These are phyloP conservation scores for Aaosphaeria arxii DNA, from an alignment of 2,329 filamentous ascomycete species.

Conservation along the genomic window DNA sequence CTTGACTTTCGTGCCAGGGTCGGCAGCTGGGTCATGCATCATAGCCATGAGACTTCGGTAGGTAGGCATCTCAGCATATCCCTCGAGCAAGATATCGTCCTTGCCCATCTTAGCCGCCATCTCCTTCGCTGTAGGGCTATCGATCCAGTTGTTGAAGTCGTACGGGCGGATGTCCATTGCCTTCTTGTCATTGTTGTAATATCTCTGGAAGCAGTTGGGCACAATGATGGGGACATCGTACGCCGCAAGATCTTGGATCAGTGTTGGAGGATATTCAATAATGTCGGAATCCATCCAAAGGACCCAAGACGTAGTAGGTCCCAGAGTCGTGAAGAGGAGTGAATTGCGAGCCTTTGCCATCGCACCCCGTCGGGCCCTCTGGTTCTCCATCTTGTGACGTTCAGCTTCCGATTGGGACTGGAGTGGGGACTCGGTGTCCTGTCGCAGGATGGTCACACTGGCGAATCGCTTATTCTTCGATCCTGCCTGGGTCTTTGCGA, in stretches of 20 bases:
- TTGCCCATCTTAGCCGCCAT: slow-evolving; percentile 77
- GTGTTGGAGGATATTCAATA: slow-evolving; percentile 75
- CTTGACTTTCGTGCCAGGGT: slow-evolving; percentile 62
- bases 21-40: slow-evolving; percentile 56
- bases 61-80: slow-evolving; percentile 89
- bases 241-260: slow-evolving; percentile 87
- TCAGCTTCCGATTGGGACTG: slow-evolving; percentile 80
- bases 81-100: slow-evolving; percentile 91
- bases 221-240: slow-evolving; percentile 91
- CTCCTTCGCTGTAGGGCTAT: slow-evolving; percentile 74
- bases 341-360: slow-evolving; percentile 96
- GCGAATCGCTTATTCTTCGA: slow-evolving; percentile 81
- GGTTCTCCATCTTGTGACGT: slow-evolving; percentile 86
- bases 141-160: slow-evolving; percentile 97
- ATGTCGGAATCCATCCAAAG: slow-evolving; percentile 94
- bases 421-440: slow-evolving; percentile 86
- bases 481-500: slow-evolving; percentile 81
- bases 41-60: slow-evolving; percentile 90
- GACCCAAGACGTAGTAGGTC: slow-evolving; percentile 90
- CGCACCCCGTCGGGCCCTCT: slow-evolving; percentile 78
- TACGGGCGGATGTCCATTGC: slow-evolving; percentile 77
- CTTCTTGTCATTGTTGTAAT: slow-evolving; percentile 65
- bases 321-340: slow-evolving; percentile 89
- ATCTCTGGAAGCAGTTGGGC: slow-evolving; percentile 93
- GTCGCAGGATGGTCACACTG: slow-evolving; percentile 87